Conservation (phyloP, 805 yeast genomes). For the Cyberlindnera sargentensis region DNA sequence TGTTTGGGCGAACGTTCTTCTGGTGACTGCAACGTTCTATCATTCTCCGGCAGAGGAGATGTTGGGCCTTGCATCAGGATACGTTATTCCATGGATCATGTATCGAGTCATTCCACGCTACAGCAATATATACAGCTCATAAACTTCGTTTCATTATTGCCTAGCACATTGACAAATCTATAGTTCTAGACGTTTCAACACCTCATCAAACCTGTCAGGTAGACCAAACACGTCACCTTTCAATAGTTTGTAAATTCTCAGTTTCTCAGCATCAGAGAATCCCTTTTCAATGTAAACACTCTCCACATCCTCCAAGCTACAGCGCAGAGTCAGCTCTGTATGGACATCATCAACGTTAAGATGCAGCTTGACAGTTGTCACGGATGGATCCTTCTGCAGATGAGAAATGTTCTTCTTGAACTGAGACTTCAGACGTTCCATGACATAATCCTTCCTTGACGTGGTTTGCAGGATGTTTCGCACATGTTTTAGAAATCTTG, state of each 20-base stretch:
- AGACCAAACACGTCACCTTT: conserved; percentile 13
- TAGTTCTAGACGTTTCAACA: conserved; percentile 11
- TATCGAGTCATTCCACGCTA: conserved; percentile 26
- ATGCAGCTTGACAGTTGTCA: conserved; percentile 14
- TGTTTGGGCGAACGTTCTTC: conserved; percentile 50
- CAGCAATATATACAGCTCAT: background rate
- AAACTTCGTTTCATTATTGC: background rate
- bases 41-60: conserved; percentile 74
- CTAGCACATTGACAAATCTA: background rate
- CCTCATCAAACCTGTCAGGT: conserved; percentile 13
- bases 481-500: conserved; percentile 9
- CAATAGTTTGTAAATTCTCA: conserved; percentile 14
- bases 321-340: conserved; percentile 8
- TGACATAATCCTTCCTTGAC: conserved; percentile 16
- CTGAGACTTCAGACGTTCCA: conserved; percentile 8
- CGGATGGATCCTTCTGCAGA: conserved; percentile 18
- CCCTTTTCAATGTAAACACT: conserved; percentile 15
- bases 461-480: conserved; percentile 13
- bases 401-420: conserved; percentile 5
- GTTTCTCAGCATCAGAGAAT: conserved; percentile 17
- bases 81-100: conserved; percentile 39
- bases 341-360: conserved; percentile 8
- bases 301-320: conserved; percentile 10
- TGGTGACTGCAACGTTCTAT: conserved; percentile 76
- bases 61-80: conserved; percentile 62